Base-by-base conservation (phyloP, 2,329 filamentous ascomycete genomes). In the Rhytidhysteron rufulum region DNA sequence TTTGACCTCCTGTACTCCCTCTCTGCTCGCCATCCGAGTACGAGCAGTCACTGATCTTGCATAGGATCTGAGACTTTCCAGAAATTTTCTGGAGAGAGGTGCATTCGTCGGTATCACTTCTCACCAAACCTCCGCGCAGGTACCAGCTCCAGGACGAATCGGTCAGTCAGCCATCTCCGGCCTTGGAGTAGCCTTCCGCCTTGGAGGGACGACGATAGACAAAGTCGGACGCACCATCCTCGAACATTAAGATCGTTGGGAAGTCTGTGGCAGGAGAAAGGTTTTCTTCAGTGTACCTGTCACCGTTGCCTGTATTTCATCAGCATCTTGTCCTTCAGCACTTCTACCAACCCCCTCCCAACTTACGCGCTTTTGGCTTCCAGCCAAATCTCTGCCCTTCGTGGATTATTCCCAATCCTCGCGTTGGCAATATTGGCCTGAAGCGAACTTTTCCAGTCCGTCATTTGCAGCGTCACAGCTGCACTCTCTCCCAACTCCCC, bases 381-480 rank as follows among this genome's bases (percentile, higher is more conserved):
- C 54, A 41, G 51, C 43, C 47, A 49, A 47, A 45, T 47, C 33
- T 34, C 51, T 63, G 67, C 71, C 70, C 69, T 71, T 62, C 59
- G 66, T 75, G 71, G 71, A 74, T 72, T 65, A 66, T 58, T 63
- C 63, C 54, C 65, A 62, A 57, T 55, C 68, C 54, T 61, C 67
- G 66, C 67, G 68, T 65, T 69, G 67, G 66, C 65, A 67, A 58
- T 67, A 68, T 65, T 76, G 72, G 71, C 58, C 68, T 40, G 65
- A 58, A 59, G 59, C 54, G 42, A 60, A 65, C 37, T 58, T 66
- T 43, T 55, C 60, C 37, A 56, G 55, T 57, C 57, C 57, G 48
- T 55, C 57, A 45, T 58, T 59, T 51, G 53, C 60, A 60, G 50
- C 59, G 51, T 60, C 65, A 54, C 62, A 65, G 46, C 53, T 67